Conservation (phyloP, 2,329 filamentous ascomycete species). For the Xylaria sp. region DNA sequence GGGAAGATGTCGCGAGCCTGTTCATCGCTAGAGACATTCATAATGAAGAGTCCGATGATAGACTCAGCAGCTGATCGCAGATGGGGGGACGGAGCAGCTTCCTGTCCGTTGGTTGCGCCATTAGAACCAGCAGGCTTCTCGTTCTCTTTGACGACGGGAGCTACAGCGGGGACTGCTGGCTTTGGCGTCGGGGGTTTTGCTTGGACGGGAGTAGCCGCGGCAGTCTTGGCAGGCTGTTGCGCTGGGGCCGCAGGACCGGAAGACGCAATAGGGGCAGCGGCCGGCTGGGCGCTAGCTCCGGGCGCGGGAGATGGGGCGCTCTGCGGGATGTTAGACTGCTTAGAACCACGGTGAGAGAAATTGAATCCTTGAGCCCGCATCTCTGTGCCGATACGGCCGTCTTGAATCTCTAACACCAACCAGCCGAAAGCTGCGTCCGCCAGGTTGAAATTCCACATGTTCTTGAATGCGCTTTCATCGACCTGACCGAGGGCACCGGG, state of each 20-base stretch:
- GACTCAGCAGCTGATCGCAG: conserved; percentile 57
- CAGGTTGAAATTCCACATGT: conserved; percentile 99
- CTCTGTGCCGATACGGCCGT: conserved; percentile 92
- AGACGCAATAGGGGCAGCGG: conserved; percentile 29
- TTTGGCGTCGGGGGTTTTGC: conserved; percentile 46
- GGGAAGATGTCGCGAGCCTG: conserved; percentile 76
- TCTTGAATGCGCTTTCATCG: conserved; percentile 98
- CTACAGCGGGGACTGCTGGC: conserved; percentile 37
- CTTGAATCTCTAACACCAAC: conserved; percentile 89
- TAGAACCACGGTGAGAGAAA: conserved; percentile 90
- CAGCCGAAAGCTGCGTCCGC: conserved; percentile 97
- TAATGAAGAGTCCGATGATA: conserved; percentile 83
- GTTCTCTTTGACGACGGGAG: conserved; percentile 45
- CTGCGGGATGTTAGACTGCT: conserved; percentile 49
- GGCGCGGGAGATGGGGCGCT: conserved; percentile 35
- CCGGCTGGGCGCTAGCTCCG: conserved; percentile 29
- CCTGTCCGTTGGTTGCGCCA: conserved; percentile 48
- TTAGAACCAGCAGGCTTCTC: conserved; percentile 53
- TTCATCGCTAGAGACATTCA: conserved; percentile 77
- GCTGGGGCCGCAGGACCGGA: conserved; percentile 28
- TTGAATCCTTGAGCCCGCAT: conserved; percentile 99
- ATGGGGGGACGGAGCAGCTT: conserved; percentile 52
- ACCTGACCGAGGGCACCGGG: conserved; percentile 75
- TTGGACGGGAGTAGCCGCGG: conserved; percentile 39
- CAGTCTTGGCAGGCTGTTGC: conserved; percentile 40